Evolutionary conservation across 2,329 filamentous ascomycete genomes (phyloP).

Genomic region (Xylariales sp.): DNA sequence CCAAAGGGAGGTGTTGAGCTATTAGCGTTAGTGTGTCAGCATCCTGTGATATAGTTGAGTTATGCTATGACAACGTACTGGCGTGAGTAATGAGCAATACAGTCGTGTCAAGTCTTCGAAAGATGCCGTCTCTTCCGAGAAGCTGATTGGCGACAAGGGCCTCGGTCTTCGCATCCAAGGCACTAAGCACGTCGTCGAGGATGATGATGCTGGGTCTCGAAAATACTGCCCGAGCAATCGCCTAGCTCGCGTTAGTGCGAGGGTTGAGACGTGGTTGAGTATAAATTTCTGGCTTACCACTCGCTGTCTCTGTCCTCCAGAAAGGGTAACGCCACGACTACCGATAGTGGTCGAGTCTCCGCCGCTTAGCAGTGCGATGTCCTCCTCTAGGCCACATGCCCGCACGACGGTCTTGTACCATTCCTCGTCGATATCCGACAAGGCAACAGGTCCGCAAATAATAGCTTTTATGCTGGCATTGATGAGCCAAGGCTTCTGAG

Average conservation of each 20-base stretch:
- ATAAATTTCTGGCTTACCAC: slow-evolving; percentile 16
- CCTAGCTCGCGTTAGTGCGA: slow-evolving; percentile 16
- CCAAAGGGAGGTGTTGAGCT: slow-evolving; percentile 6
- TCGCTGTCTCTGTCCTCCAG: slow-evolving; percentile 26
- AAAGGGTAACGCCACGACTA: slow-evolving; percentile 21
- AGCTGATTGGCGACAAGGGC: slow-evolving; percentile 23
- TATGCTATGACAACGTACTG: slow-evolving; percentile 1
- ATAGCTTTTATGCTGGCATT: slow-evolving; percentile 27
- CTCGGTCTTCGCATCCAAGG: slow-evolving; percentile 30
- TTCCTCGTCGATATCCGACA: slow-evolving; percentile 10
- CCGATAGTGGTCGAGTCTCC: slow-evolving; percentile 18
- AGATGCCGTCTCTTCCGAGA: slow-evolving; percentile 24
- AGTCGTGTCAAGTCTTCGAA: slow-evolving; percentile 23
- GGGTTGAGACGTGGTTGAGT: slow-evolving; percentile 1
- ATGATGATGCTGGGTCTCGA: slow-evolving; percentile 23
- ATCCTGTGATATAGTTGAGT: no score
- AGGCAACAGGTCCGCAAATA: slow-evolving; percentile 16
- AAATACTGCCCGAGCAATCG: slow-evolving; percentile 32
- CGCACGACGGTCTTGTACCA: slow-evolving; percentile 27
- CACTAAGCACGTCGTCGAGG: slow-evolving; percentile 33
- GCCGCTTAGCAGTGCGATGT: slow-evolving; percentile 16
- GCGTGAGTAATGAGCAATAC: slow-evolving; percentile 15
- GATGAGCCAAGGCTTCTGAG: slow-evolving; percentile 33
- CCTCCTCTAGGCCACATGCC: slow-evolving; percentile 19
- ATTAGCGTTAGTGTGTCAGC: no score